phyloP scores from a whole-genome alignment of 2,329 filamentous ascomycete species.

The Phialocephala subalpina region DNA sequence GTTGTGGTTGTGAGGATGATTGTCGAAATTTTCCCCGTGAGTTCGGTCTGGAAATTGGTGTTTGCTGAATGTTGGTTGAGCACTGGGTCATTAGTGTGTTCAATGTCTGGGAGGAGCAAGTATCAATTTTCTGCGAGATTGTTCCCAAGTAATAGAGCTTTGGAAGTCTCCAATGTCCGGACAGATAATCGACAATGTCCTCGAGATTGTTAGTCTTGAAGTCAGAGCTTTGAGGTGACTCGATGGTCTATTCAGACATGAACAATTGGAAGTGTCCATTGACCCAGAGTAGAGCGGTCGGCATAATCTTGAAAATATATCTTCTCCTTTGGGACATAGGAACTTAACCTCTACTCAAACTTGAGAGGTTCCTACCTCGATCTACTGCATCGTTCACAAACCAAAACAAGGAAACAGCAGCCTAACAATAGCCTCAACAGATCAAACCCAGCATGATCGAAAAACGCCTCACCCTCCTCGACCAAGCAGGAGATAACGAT shows the following conservation, averaged over 20 bases:
- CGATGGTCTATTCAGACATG: neutral
- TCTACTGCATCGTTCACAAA: neutral
- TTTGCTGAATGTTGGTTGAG: neutral
- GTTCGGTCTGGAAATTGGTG: neutral
- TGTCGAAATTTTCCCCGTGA: too few relatives aligned
- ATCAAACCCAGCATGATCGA: constrained; percentile 35
- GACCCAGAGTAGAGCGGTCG: neutral
- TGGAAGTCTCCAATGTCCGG: neutral
- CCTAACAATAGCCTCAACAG: constrained; percentile 19
- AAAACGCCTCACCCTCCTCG: constrained; percentile 34
- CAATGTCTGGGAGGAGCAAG: neutral
- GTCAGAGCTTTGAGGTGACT: neutral
- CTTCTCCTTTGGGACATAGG: neutral
- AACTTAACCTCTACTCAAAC: neutral
- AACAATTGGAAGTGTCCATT: neutral
- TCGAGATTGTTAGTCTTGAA: neutral
- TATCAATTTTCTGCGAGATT: too few relatives aligned
- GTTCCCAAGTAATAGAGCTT: neutral
- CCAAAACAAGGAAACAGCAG: constrained; percentile 4
- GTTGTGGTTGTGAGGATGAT: neutral
- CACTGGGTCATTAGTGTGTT: neutral
- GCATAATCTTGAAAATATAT: neutral
- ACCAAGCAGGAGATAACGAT: constrained; percentile 35
- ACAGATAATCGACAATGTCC: neutral
- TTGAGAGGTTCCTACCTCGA: neutral